Conservation (phyloP, 768 basidiomycete species). For the Russula virescens region DNA sequence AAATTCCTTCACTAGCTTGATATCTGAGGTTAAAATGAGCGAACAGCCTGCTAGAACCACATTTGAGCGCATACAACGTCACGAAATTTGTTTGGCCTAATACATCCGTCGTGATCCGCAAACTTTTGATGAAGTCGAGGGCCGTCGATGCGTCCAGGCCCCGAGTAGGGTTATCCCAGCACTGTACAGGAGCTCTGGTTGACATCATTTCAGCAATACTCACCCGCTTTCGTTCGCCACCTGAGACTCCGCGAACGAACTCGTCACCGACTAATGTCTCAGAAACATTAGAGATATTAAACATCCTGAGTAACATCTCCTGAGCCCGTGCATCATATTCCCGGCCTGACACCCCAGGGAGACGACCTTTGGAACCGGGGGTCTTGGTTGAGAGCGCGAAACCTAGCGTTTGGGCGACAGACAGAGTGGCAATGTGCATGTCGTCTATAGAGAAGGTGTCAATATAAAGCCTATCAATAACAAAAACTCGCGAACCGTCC, state of each 20-base stretch:
- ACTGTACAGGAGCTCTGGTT: conserved; percentile 71
- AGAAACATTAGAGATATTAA: conserved; percentile 77
- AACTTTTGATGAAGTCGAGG: conserved; percentile 73
- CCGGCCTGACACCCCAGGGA: conserved; percentile 59
- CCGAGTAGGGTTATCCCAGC: conserved; percentile 80
- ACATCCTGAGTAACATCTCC: conserved; percentile 63
- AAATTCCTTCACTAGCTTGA: conserved; percentile 74
- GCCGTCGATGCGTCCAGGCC: conserved; percentile 85
- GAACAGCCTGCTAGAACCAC: not conserved
- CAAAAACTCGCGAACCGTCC: conserved; percentile 44
- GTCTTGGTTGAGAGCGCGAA: conserved; percentile 71
- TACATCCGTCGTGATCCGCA: conserved; percentile 82
- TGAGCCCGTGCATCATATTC: conserved; percentile 53
- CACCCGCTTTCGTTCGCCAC: conserved; percentile 75
- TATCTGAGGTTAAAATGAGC: conserved; percentile 25
- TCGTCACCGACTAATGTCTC: conserved; percentile 82
- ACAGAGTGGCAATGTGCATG: conserved; percentile 75
- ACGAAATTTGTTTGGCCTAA: conserved; percentile 76
- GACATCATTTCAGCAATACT: conserved; percentile 87
- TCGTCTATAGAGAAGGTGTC: conserved; percentile 49
- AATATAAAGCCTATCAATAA: conserved; percentile 23
- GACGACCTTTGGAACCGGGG: conserved; percentile 65
- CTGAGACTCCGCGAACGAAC: conserved; percentile 75
- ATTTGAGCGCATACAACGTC: conserved; percentile 45
- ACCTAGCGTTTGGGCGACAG: conserved; percentile 68